phyloP scores from a whole-genome alignment of 169 alveolate species.

The Eimeria mitis region DNA sequence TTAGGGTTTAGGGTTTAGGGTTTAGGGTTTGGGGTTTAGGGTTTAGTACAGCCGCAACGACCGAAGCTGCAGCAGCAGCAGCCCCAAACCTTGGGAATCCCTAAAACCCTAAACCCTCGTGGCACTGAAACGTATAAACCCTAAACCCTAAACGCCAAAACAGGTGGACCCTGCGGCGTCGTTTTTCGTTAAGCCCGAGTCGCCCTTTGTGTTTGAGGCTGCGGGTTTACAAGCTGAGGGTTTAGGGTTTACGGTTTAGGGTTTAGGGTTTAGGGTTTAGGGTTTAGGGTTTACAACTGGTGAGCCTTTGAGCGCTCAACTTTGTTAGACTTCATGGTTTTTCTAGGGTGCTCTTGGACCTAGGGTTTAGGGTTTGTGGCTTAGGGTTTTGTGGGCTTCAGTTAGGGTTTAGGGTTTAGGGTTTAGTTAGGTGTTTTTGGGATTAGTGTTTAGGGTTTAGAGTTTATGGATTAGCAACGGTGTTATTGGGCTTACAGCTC shows the following conservation, averaged over 20 bases:
- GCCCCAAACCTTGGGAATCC: no score
- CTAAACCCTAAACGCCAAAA: slow-evolving; percentile 4
- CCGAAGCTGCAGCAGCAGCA: not conserved
- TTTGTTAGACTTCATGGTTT: no score
- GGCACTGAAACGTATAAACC: not conserved
- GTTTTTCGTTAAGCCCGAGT: no score
- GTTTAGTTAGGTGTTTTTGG: not conserved
- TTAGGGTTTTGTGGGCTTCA: no score
- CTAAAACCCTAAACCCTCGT: no score
- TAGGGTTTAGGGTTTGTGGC: no score
- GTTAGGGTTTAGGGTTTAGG: not conserved
- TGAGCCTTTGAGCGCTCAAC: no score
- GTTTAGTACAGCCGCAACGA: not conserved
- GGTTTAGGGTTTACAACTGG: not conserved
- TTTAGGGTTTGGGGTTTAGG: not conserved
- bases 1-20: not conserved
- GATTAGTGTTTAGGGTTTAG: not conserved
- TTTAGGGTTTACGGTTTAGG: not conserved
- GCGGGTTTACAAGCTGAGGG: not conserved
- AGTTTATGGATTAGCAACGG: not conserved
- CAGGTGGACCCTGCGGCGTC: not conserved
- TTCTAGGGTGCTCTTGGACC: not conserved
- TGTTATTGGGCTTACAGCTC: no score
- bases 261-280: slow-evolving; percentile 27
- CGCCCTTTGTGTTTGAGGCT: no score